Percentiles rank a stretch among this genome's conserved stretches.
phyloP scores from a whole-genome alignment of 306 rosid genomes.

The Luffa acutangula region DNA sequence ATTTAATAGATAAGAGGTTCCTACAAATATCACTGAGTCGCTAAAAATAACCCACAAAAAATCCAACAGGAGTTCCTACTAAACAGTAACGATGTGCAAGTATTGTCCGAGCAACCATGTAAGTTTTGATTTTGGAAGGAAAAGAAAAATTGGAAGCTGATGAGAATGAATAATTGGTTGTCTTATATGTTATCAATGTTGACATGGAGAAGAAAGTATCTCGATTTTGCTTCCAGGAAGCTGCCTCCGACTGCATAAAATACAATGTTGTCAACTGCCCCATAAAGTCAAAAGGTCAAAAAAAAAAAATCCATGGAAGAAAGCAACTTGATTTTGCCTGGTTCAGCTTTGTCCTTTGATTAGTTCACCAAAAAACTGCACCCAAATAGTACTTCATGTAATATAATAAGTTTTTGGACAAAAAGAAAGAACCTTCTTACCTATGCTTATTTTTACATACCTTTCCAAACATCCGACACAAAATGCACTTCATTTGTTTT shows the following conservation, averaged over 20 bases:
- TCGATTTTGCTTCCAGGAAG: background rate
- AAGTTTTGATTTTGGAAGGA: background rate
- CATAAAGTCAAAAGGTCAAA: background rate
- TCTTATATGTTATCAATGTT: background rate
- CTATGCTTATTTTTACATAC: background rate
- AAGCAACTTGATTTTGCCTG: background rate
- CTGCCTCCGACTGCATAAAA: background rate
- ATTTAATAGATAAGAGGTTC: background rate
- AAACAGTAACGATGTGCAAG: background rate
- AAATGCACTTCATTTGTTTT: background rate
- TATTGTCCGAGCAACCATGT: no score
- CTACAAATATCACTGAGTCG: background rate
- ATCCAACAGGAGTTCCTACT: no score
- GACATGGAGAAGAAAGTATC: background rate
- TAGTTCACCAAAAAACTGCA: background rate
- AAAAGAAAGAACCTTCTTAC: background rate
- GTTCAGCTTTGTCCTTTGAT: background rate
- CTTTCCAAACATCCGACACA: background rate
- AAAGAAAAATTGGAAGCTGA: background rate
- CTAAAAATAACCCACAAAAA: background rate
- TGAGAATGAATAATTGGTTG: background rate
- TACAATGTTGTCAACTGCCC: background rate
- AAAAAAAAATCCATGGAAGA: background rate
- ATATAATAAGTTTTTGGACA: background rate
- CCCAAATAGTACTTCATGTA: background rate